phyloP scores from a whole-genome alignment of 805 yeast species.

The Candida easanensis region DNA sequence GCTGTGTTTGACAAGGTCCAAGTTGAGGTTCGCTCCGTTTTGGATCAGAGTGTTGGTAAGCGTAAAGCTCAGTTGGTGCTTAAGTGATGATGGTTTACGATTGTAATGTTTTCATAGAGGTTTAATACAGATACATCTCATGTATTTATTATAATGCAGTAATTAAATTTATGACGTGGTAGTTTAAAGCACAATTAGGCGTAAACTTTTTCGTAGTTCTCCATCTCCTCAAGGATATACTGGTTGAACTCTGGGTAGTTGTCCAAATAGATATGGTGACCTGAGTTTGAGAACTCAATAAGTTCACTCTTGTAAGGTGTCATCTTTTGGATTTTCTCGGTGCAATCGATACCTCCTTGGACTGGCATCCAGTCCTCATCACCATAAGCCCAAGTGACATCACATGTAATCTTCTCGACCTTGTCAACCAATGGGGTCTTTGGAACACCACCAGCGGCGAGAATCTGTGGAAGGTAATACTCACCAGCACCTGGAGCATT shows the following conservation, averaged over 20 bases:
- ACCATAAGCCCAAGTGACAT: slow-evolving; percentile 84
- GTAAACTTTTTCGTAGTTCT: slow-evolving; percentile 18
- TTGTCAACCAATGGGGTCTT: slow-evolving; percentile 60
- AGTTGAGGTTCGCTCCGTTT: slow-evolving; percentile 76
- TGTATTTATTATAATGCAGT: too few relatives aligned
- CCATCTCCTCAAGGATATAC: slow-evolving; percentile 51
- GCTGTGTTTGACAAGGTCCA: slow-evolving; percentile 81
- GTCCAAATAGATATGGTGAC: slow-evolving; percentile 81
- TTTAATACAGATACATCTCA: too few relatives aligned
- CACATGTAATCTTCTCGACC: slow-evolving; percentile 47
- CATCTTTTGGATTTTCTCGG: slow-evolving; percentile 25
- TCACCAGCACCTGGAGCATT: slow-evolving; percentile 90
- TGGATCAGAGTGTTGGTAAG: slow-evolving; percentile 88
- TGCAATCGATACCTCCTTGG: slow-evolving; percentile 37
- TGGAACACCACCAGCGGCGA: slow-evolving; percentile 92
- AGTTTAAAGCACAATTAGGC: not conserved
- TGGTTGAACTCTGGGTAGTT: slow-evolving; percentile 53
- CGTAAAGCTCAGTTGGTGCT: slow-evolving; percentile 80
- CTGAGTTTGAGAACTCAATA: slow-evolving; percentile 50
- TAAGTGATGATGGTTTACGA: slow-evolving; percentile 1
- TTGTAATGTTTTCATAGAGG: too few relatives aligned
- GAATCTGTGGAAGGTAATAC: slow-evolving; percentile 76
- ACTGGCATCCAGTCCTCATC: slow-evolving; percentile 64
- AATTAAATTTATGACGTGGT: too few relatives aligned
- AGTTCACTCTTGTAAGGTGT: slow-evolving; percentile 31